A percentile compares a stretch with the other conserved stretches of the same genome.
Evolutionary conservation across 257 asterid species (phyloP).

Genomic region (Forsythia viridissima): DNA sequence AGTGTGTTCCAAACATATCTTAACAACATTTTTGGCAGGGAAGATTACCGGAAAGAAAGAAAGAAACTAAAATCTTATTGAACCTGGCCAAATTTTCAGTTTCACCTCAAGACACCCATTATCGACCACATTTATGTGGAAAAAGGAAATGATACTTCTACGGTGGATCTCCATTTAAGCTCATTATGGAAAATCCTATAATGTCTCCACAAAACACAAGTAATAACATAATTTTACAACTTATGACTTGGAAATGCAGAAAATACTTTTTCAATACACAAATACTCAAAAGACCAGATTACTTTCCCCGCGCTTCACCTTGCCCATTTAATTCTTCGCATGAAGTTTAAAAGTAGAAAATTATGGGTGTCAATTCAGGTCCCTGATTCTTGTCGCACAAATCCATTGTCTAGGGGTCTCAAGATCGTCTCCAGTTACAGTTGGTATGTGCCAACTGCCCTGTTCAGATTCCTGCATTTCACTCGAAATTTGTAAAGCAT

Average conservation of each 20-base stretch:
- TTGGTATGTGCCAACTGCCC: conserved; percentile 85
- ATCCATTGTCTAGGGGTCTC: conserved; percentile 83
- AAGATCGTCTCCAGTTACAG: conserved; percentile 75
- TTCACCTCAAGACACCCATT: neutral
- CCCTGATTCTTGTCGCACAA: conserved; percentile 62
- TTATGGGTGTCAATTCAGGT: conserved; percentile 20
- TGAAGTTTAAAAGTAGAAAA: neutral
- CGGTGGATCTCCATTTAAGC: neutral
- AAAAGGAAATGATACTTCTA: neutral
- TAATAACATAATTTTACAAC: neutral
- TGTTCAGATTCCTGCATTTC: conserved; percentile 77
- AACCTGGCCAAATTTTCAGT: neutral
- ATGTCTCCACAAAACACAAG: neutral
- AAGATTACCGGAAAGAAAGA: too few relatives aligned
- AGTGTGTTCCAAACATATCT: too few relatives aligned
- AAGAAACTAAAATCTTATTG: too few relatives aligned
- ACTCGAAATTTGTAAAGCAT: conserved; percentile 12
- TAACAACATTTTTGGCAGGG: neutral
- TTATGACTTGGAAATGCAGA: neutral
- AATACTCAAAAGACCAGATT: neutral
- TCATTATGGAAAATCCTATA: neutral
- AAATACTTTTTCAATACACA: neutral
- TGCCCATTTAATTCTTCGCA: neutral
- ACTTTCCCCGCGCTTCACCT: neutral
- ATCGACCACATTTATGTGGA: neutral